Base-by-base conservation (phyloP, 2,329 filamentous ascomycete genomes). In the Diplodia sapinea region DNA sequence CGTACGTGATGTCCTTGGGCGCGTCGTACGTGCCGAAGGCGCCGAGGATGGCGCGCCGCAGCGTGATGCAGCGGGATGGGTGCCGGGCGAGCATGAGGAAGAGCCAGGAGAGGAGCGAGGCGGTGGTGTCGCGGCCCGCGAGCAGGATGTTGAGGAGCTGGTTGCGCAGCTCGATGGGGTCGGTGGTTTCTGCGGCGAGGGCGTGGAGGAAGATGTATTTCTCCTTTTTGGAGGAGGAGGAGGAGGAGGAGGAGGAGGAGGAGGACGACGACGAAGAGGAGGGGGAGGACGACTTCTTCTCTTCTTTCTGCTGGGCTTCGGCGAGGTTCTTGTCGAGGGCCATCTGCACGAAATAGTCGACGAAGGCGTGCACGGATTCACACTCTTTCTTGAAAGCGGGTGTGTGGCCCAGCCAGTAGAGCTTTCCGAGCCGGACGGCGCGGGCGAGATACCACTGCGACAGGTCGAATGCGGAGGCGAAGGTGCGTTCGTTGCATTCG, bases 121-220 rank as follows among this genome's bases (percentile, higher is more conserved):
- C 79, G 1, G 78, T 80, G 4, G 79, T 80, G 49, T 80, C 79
- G 12, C 79, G 72, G 23, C 78, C 79, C 4, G 79, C 79, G 49
- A 81, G 73, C 63, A 80, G 63, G 65, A 83, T 80, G 73, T 83
- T 83, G 69, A 84, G 76, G 3, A 83, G 74, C 70, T 84, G 81
- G 40, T 79, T 77, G 12, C 80, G 76, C 17, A 84, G 73, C 62
- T 79, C 72, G 62, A 74, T 75, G 33, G 78, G 79, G 69, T 84
- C 81, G 1, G 73, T 78, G 3, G 81, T 84, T 65, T 81, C 77
- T 69, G 80, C 77, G 1, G 80, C 82, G 11, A 84, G 75, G 56
- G 79, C 80, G 57, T 81, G 78, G 62, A 83, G 78, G 73, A 84
- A 83, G 66, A 82, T 74, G 71, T 83, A 83, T 8, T 33, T 33